Evolutionary conservation across 371 early-diverging fungal species (phyloP), one percentile per base, ranked within the genome.

Genomic region (Rhizopus delemar): DNA sequence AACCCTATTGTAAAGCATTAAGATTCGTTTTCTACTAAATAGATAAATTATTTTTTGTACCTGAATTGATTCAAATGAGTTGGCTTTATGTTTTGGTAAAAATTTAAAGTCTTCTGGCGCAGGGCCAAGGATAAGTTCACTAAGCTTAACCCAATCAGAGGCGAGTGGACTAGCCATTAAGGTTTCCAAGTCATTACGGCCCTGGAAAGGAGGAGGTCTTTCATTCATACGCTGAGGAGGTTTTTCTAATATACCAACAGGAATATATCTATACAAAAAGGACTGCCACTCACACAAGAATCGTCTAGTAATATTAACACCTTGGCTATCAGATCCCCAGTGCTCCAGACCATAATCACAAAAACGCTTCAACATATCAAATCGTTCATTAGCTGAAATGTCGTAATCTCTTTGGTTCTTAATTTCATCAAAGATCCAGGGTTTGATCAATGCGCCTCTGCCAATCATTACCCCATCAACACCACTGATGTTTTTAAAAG

Each of bases 401-500:
- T 98, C 99, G 89, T 89, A 94, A 51, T 93, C 85, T 16, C 87
- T 78, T 53, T 90, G 85, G 28, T 88, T 85, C 62, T 91, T 88
- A 66, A 98, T 96, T 71, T 98, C 98, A n/a, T 87, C 83, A 74
- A 94, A 94, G 4, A 98, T 75, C 99, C 99, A 98, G 7, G 99
- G 99, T 82, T 98, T 98, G 69, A 97, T 93, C 60, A 94, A 75
- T 3, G 93, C 93, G 15, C 93, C 81, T 53, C 77, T 62, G 33
- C 92, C 97, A 56, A 98, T 88, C 96, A 98, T 95, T 28, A 93
- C 75, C 13, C 97, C 97, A 68, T 91, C 93, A 5, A 91, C 85
- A 31, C 83, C 75, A 28, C 78, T 72, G 12, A 77, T 60, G 57
- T 88, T 81, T 60, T 88, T 63, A 35, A 85, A 82, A 0, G 68